Conservation (phyloP, 352 stramenopile genomes). For the Globisporangium uncinulatum region DNA sequence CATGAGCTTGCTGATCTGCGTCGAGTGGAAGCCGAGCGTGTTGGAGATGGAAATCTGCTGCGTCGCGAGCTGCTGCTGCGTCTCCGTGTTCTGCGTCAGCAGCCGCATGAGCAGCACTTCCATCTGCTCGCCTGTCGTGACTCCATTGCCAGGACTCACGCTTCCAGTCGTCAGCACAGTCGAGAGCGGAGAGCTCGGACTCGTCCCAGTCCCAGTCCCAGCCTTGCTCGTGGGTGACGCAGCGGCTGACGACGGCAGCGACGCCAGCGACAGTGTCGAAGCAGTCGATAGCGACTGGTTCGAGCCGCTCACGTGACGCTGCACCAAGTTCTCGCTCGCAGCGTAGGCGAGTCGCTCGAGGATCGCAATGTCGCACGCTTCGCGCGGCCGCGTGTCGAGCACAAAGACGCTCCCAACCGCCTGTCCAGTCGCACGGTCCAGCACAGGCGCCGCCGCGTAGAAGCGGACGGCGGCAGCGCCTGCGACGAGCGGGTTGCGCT, state of each 20-base stretch:
- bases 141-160: neutral
- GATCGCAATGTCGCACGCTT: conserved; percentile 62
- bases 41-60: conserved; percentile 68
- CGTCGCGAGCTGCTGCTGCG: conserved; percentile 71
- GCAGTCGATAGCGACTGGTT: conserved; percentile 21
- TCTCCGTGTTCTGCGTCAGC: conserved; percentile 79
- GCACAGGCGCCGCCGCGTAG: conserved; percentile 85
- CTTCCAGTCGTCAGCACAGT: conserved; percentile 8
- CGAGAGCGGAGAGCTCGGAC: conserved; percentile 9
- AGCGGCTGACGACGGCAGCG: conserved; percentile 11
- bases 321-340: conserved; percentile 49
- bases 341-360: conserved; percentile 59
- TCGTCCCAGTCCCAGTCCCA: neutral
- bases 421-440: conserved; percentile 50
- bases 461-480: conserved; percentile 90
- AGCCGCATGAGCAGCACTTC: conserved; percentile 73
- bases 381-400: conserved; percentile 68
- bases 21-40: conserved; percentile 60
- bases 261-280: conserved; percentile 21
- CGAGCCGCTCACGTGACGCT: conserved; percentile 4
- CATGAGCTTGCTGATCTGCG: conserved; percentile 75
- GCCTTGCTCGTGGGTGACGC: conserved; percentile 6
- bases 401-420: conserved; percentile 77
- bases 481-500: conserved; percentile 84
- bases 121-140: conserved; percentile 33